Base-by-base conservation (phyloP, 2,329 filamentous ascomycete genomes). In the Botrytis galanthina region DNA sequence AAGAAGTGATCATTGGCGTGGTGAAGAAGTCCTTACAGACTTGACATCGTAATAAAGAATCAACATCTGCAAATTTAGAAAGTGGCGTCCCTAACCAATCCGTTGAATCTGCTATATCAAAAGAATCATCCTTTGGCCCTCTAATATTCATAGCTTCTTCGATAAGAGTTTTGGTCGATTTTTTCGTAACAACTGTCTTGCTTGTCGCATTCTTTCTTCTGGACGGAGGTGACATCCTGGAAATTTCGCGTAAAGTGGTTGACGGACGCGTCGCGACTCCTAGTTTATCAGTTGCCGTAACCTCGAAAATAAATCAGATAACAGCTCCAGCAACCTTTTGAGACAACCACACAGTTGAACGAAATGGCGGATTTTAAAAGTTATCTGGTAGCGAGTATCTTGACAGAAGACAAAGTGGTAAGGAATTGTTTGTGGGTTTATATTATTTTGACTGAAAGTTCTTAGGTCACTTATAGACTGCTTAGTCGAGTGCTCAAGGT, bases 1-100 rank as follows among this genome's bases (percentile, higher is more conserved):
- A 99, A 1, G 93, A 93, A 0, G 96, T 99, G 75, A 98, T 91
- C 89, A 99, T 96, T 0, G 96, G 96, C 69, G 94, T 97, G 75
- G 90, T 90, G 84, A 93, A 98, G 83, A 98, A 97, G 82, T 99
- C 97, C 82, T 98, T 98, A 88, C 96, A 99, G 74, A 99, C 93
- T 83, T 98, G 93, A 83, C 96, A 99, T 78, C 96, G 93, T 32
- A 99, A 86, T 4, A 94, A 90, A 74, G 92, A 90, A 80, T 99
- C 96, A 75, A 99, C 89, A 22, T 88, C 84, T 66, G 90, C 86
- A 72, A 97, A 87, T 22, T 85, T 84, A 26, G 89, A 83, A 1
- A 97, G 85, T 2, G 90, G 87, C 20, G 93, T 97, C 18, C 85
- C 80, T 9, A 94, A 86, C 93, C 93, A 97, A 84, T 97, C 93